A percentile compares a stretch with the other conserved stretches of the same genome.
These are phyloP conservation scores for Gymnopilus dilepis DNA, from an alignment of 768 basidiomycete species.

Conservation along the genomic window DNA sequence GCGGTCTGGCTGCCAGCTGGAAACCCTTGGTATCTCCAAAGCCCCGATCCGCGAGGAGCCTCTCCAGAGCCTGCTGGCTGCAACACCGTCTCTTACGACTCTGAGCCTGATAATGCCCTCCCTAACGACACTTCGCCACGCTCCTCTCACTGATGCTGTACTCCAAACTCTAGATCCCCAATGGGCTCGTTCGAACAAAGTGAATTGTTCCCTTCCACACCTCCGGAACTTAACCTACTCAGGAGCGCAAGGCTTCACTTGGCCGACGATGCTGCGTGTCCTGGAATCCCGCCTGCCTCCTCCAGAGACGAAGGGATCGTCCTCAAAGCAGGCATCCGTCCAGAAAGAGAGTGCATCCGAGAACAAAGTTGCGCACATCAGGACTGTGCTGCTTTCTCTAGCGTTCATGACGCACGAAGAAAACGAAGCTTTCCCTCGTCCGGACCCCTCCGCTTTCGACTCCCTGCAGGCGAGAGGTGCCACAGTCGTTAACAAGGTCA, in stretches of 20 bases:
- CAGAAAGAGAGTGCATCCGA: background rate
- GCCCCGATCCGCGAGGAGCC: slow-evolving; percentile 18
- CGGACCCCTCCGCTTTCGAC: background rate
- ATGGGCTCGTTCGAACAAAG: slow-evolving; percentile 13
- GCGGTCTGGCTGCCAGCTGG: slow-evolving; percentile 19
- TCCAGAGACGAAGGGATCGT: background rate
- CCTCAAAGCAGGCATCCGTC: background rate
- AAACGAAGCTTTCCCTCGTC: background rate
- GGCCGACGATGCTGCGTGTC: slow-evolving; percentile 10
- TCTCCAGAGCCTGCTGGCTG: slow-evolving; percentile 15
- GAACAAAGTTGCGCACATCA: slow-evolving; percentile 1
- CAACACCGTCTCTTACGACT: slow-evolving; percentile 8
- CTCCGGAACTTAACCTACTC: slow-evolving; percentile 12
- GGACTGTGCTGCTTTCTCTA: background rate
- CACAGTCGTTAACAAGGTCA: background rate
- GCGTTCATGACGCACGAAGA: slow-evolving; percentile 5
- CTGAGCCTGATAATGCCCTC: slow-evolving; percentile 11
- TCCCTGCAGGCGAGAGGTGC: slow-evolving; percentile 5
- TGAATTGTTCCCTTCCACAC: slow-evolving; percentile 9
- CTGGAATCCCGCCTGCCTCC: slow-evolving; percentile 15
- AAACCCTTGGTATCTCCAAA: slow-evolving; percentile 14
- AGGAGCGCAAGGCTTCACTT: slow-evolving; percentile 17
- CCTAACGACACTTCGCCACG: slow-evolving; percentile 3
- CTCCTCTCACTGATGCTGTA: slow-evolving; percentile 11
- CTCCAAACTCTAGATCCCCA: slow-evolving; percentile 11